Conservation (phyloP, 192 early-diverging fungal genomes). For the Entrophospora sp. region DNA sequence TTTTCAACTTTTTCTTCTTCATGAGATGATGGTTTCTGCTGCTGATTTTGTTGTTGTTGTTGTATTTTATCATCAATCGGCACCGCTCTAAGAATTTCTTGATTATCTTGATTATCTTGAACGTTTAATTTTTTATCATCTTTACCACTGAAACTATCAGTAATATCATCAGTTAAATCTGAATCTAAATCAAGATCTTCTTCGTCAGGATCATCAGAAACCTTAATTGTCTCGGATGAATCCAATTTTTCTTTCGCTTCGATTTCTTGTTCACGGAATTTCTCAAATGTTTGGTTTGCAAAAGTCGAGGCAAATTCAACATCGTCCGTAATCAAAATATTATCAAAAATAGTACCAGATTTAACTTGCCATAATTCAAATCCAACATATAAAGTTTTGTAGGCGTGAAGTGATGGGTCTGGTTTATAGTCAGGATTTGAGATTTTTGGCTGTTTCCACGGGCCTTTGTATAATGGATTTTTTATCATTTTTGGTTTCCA, state of each 20-base stretch:
- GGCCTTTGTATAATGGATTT: conserved; percentile 93
- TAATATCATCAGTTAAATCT: background rate
- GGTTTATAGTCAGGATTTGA: conserved; percentile 92
- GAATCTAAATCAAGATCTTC: background rate
- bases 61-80: background rate
- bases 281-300: conserved; percentile 57
- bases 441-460: conserved; percentile 79
- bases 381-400: conserved; percentile 81
- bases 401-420: conserved; percentile 72
- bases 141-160: conserved; percentile 1
- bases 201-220: conserved; percentile 12
- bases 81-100: background rate
- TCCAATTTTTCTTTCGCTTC: conserved; percentile 56
- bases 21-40: background rate
- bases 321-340: conserved; percentile 85
- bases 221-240: conserved; percentile 21
- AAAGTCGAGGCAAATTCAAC: conserved; percentile 67
- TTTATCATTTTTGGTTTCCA: conserved; percentile 75
- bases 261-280: conserved; percentile 57
- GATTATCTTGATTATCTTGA: background rate
- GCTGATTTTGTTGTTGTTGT: background rate
- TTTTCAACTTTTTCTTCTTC: background rate
- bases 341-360: conserved; percentile 83
- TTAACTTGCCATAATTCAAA: conserved; percentile 97
- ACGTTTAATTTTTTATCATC: background rate